Conservation (phyloP, 169 alveolate species). For the Plasmodium knowlesi region DNA sequence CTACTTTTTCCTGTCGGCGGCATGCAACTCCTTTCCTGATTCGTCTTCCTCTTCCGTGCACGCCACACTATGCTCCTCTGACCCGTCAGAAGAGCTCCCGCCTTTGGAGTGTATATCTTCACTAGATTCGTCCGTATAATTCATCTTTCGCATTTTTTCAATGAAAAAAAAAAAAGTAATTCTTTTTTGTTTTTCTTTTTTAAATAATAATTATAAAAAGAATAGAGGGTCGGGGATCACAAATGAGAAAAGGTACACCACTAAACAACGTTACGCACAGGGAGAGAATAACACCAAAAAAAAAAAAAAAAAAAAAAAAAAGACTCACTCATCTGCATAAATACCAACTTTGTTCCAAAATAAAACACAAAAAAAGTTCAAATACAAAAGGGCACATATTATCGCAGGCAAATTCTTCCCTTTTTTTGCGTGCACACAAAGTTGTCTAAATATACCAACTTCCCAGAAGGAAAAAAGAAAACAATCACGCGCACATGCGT, state of each 20-base stretch:
- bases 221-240: background rate
- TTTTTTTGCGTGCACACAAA: background rate
- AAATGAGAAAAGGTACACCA: background rate
- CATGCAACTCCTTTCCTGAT: slow-evolving; percentile 12
- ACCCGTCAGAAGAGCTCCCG: background rate
- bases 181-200: background rate
- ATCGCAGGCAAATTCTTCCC: background rate
- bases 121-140: background rate
- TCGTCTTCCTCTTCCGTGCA: background rate
- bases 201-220: background rate
- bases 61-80: background rate
- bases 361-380: background rate
- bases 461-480: background rate
- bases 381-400: background rate
- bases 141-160: slow-evolving; percentile 31
- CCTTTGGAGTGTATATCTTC: slow-evolving; percentile 4
- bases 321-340: background rate
- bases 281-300: background rate
- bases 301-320: background rate
- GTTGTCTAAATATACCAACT: background rate
- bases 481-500: background rate
- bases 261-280: background rate
- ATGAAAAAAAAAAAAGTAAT: background rate
- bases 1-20: slow-evolving; percentile 28
- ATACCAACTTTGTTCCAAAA: background rate